Evolutionary conservation across 2,329 filamentous ascomycete species (phyloP).

Genomic region (Fusarium pseudoanthophilum): DNA sequence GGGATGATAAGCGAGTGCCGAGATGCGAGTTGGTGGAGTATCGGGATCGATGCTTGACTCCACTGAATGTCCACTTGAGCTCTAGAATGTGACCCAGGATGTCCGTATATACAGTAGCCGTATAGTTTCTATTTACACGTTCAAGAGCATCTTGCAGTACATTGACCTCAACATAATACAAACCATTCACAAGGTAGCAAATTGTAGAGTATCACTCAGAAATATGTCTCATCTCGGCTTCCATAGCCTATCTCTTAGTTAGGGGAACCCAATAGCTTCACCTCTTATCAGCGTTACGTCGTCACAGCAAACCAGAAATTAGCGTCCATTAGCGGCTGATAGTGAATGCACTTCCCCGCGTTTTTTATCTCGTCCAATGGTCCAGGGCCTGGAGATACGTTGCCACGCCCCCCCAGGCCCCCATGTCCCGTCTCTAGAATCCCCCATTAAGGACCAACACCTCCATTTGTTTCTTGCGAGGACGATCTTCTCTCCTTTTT

Average conservation of each 20-base stretch:
- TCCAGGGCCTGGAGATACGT: slow-evolving; percentile 10
- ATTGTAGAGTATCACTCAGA: neutral
- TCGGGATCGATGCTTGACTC: neutral
- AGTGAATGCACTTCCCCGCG: slow-evolving; percentile 38
- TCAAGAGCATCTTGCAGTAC: neutral
- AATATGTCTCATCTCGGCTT: neutral
- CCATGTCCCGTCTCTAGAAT: neutral
- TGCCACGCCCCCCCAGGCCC: slow-evolving; percentile 15
- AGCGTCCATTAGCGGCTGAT: slow-evolving; percentile 32
- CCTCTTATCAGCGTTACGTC: slow-evolving; percentile 28
- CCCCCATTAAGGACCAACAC: neutral
- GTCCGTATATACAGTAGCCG: neutral
- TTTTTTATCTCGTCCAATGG: slow-evolving; percentile 35
- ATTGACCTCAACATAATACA: neutral
- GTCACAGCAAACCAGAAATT: neutral
- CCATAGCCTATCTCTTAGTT: slow-evolving; percentile 13
- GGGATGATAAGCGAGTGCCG: slow-evolving; percentile 1
- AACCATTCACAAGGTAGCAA: neutral
- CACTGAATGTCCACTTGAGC: neutral
- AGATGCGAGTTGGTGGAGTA: slow-evolving; percentile 1
- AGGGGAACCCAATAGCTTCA: neutral
- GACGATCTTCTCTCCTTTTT: slow-evolving; percentile 9
- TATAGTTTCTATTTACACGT: neutral
- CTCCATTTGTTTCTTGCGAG: slow-evolving; percentile 3
- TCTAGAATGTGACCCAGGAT: neutral